Evolutionary conservation across 345 rosid species (phyloP).

Genomic region (Populus deltoides): DNA sequence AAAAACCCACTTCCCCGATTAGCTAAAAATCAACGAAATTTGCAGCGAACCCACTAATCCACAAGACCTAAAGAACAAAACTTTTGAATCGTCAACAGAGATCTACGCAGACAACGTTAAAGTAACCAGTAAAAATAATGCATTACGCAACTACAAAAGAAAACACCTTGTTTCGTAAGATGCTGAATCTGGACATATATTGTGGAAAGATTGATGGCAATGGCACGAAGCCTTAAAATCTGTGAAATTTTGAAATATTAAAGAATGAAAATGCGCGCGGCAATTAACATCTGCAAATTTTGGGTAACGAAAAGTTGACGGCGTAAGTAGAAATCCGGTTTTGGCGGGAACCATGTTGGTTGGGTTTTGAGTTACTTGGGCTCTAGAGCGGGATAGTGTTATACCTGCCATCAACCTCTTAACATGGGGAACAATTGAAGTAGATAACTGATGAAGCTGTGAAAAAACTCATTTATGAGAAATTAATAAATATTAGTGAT

Average conservation of each 20-base stretch:
- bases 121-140: neutral
- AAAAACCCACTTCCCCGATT: neutral
- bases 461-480: too few species aligned
- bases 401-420: too few species aligned
- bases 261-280: neutral
- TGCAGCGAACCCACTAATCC: neutral
- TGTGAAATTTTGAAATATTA: neutral
- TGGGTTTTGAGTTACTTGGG: slow-evolving; percentile 29
- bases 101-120: neutral
- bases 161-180: neutral
- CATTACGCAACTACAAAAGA: neutral
- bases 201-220: neutral
- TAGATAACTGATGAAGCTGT: too few species aligned
- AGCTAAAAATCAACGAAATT: neutral
- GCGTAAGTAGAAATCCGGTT: neutral
- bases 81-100: neutral
- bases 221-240: neutral
- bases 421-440: too few species aligned
- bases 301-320: neutral
- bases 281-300: neutral
- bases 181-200: neutral
- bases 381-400: neutral
- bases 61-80: neutral
- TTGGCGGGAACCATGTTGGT: slow-evolving; percentile 46
- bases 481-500: too few species aligned